A percentile compares a stretch with the other conserved stretches of the same genome.
Conservation (phyloP, 2,329 filamentous ascomycete species). For the Corinectria fuckeliana region DNA sequence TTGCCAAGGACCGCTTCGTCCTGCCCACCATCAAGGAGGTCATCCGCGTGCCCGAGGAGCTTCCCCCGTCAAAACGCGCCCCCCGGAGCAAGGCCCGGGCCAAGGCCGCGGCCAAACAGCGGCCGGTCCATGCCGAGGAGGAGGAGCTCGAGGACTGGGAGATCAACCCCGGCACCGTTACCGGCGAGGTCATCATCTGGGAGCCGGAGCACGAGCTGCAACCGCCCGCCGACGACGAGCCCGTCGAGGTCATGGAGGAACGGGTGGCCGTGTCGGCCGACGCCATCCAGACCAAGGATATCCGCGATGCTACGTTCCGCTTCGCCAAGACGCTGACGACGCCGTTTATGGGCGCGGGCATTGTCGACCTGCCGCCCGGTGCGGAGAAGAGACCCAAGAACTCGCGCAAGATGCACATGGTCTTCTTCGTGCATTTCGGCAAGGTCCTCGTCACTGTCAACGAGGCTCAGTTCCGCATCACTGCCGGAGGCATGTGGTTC, state of each 20-base stretch:
- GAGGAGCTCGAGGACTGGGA: constrained; percentile 74
- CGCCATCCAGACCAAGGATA: constrained; percentile 64
- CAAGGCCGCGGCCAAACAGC: constrained; percentile 40
- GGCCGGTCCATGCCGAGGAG: constrained; percentile 56
- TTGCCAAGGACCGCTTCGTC: constrained; percentile 57
- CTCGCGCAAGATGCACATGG: constrained; percentile 94
- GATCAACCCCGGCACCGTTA: constrained; percentile 66
- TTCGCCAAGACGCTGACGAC: constrained; percentile 88
- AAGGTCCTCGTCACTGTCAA: constrained; percentile 81
- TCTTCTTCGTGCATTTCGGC: constrained; percentile 88
- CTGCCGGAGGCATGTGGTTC: constrained; percentile 89
- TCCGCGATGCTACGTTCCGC: constrained; percentile 74
- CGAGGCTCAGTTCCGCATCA: constrained; percentile 79
- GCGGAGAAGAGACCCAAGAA: constrained; percentile 91
- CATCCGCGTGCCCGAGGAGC: constrained; percentile 71
- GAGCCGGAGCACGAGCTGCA: constrained; percentile 61
- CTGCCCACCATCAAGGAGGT: constrained; percentile 78
- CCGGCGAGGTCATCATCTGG: constrained; percentile 70
- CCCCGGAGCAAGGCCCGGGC: constrained; percentile 39
- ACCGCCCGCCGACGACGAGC: constrained; percentile 61
- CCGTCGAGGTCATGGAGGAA: constrained; percentile 60
- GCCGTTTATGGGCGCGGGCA: constrained; percentile 86
- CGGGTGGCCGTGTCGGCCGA: constrained; percentile 62
- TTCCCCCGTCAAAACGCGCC: constrained; percentile 40
- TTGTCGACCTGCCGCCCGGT: constrained; percentile 86